A percentile compares a stretch with the other conserved stretches of the same genome.
phyloP scores from a whole-genome alignment of 495 filamentous ascomycete genomes.

The Hypoxylon trugodes region DNA sequence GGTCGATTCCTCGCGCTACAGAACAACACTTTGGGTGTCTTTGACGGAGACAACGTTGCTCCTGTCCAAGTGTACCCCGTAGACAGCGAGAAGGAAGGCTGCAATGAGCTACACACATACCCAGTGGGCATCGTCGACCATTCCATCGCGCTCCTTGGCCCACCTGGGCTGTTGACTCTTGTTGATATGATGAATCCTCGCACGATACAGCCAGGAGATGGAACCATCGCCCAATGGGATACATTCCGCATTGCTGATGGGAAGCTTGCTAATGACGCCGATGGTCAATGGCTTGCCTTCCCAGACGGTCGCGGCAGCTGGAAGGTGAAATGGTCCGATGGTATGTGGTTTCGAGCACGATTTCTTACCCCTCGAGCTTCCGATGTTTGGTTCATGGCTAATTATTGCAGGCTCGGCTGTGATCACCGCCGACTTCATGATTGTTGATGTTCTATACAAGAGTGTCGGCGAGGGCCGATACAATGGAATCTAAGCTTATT shows the following conservation, averaged over 20 bases:
- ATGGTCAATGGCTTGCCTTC: slow-evolving; percentile 50
- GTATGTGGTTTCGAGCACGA: slow-evolving; percentile 31
- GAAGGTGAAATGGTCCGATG: slow-evolving; percentile 51
- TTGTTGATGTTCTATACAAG: slow-evolving; percentile 48
- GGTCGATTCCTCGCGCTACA: slow-evolving; percentile 39
- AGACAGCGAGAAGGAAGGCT: slow-evolving; percentile 33
- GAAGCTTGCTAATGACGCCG: slow-evolving; percentile 40
- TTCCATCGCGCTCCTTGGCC: slow-evolving; percentile 47
- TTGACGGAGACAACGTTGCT: slow-evolving; percentile 16
- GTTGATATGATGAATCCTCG: slow-evolving; percentile 48
- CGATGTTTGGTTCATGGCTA: not conserved
- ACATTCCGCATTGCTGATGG: slow-evolving; percentile 43
- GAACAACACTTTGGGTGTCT: slow-evolving; percentile 36
- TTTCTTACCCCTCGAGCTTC: not conserved
- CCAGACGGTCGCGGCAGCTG: slow-evolving; percentile 39
- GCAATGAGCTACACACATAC: slow-evolving; percentile 49
- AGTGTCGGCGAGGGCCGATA: slow-evolving; percentile 39
- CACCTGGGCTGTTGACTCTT: slow-evolving; percentile 46
- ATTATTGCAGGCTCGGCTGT: slow-evolving; percentile 41
- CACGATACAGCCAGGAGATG: slow-evolving; percentile 35
- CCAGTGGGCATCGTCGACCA: slow-evolving; percentile 44
- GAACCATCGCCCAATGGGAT: slow-evolving; percentile 45
- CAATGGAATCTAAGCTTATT: slow-evolving; percentile 28
- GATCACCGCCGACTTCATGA: slow-evolving; percentile 48
- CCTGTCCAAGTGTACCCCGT: slow-evolving; percentile 36